These are phyloP conservation scores for Quercus ilex DNA, from an alignment of 306 rosid genomes.

Conservation along the genomic window DNA sequence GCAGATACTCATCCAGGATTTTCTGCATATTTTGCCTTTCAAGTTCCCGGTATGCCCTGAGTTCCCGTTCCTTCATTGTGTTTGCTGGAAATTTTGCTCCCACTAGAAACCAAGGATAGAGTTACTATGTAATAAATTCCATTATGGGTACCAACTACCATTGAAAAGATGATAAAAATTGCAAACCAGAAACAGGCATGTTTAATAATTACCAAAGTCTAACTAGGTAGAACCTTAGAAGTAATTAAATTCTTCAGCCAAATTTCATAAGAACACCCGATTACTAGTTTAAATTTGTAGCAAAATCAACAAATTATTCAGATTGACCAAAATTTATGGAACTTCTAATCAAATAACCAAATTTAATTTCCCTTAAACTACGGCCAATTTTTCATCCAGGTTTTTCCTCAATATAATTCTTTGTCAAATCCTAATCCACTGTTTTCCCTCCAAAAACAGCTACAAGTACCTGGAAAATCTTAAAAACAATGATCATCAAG, in stretches of 20 bases:
- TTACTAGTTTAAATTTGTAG: neutral
- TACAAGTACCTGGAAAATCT: neutral
- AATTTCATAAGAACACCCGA: neutral
- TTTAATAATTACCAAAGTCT: neutral
- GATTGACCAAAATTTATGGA: no score
- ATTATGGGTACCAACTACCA: neutral
- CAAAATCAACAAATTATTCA: neutral
- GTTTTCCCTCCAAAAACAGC: neutral
- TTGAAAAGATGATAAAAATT: neutral
- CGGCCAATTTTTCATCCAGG: no score
- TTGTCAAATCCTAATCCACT: neutral
- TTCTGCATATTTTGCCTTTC: slow-evolving; percentile 37
- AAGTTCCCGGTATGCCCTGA: slow-evolving; percentile 31
- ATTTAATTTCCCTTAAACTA: no score
- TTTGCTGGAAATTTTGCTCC: slow-evolving; percentile 26
- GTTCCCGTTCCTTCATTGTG: slow-evolving; percentile 22
- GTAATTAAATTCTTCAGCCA: neutral
- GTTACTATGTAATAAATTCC: neutral
- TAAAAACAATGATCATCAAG: neutral
- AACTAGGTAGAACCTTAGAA: neutral
- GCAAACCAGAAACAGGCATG: neutral
- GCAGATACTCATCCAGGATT: slow-evolving; percentile 52
- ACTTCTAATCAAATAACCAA: no score
- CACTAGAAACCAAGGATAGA: slow-evolving; percentile 1
- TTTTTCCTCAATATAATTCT: no score